phyloP scores from a whole-genome alignment of 1,284 basidiomycete genomes.

The Ustilago hordei region DNA sequence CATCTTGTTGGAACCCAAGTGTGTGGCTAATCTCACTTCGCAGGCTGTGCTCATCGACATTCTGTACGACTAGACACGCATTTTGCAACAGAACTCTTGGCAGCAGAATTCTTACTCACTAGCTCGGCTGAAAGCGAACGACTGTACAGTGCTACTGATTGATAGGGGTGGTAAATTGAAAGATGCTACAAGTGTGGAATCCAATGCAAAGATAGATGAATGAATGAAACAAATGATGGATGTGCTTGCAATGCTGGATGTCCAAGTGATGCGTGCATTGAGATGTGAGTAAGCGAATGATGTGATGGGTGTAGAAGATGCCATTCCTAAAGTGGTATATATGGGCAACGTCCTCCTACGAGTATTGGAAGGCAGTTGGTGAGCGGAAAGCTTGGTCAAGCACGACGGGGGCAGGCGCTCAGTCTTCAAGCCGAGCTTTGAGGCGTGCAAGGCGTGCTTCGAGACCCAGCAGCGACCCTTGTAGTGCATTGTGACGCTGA shows the following conservation, averaged over 20 bases:
- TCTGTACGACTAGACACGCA: conserved; percentile 31
- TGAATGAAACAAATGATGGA: neutral
- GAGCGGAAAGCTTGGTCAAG: neutral
- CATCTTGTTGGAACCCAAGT: conserved; percentile 75
- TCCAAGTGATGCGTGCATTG: conserved; percentile 3
- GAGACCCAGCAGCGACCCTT: conserved; percentile 43
- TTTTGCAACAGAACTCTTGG: neutral
- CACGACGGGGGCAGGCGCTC: neutral
- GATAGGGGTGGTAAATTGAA: neutral
- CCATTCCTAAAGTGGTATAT: neutral
- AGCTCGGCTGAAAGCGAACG: neutral
- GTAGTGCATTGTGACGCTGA: conserved; percentile 38
- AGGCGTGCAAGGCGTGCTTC: conserved; percentile 39
- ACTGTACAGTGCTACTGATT: neutral
- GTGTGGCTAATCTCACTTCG: conserved; percentile 55
- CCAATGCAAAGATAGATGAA: conserved; percentile 3
- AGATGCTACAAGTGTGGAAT: conserved; percentile 4
- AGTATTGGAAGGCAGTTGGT: neutral
- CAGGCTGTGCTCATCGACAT: conserved; percentile 59
- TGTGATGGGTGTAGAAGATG: neutral
- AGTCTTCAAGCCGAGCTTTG: conserved; percentile 43
- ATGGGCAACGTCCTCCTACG: neutral
- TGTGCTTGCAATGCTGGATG: conserved; percentile 7
- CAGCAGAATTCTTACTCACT: neutral
- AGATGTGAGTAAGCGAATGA: conserved; percentile 10